These are phyloP conservation scores for Gossypium bickii DNA, from an alignment of 345 rosid genomes.

Conservation along the genomic window DNA sequence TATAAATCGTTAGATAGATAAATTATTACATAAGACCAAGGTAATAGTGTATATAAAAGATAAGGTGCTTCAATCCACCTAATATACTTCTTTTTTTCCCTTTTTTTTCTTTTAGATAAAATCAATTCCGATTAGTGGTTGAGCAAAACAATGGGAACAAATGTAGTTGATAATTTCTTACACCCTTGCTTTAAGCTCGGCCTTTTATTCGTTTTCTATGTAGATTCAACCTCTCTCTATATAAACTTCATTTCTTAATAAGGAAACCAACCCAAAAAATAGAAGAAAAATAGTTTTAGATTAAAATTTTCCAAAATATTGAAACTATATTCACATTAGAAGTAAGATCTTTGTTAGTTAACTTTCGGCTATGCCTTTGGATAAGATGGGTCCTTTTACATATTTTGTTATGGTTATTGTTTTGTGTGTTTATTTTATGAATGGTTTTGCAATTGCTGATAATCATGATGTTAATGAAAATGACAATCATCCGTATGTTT, in stretches of 20 bases:
- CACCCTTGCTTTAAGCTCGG: slow-evolving; percentile 39
- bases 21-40: too few species aligned
- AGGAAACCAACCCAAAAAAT: background rate
- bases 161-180: too few species aligned
- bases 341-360: background rate
- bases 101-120: too few species aligned
- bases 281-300: background rate
- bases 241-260: background rate
- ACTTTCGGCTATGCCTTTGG: background rate
- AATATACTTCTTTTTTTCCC: too few species aligned
- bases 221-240: background rate
- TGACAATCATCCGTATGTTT: too few species aligned
- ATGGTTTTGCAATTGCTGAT: background rate
- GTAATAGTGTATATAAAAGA: too few species aligned
- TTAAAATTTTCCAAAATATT: background rate
- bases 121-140: too few species aligned
- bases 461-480: background rate
- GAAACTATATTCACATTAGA: background rate
- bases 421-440: background rate
- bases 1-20: too few species aligned
- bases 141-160: too few species aligned
- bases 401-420: background rate
- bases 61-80: too few species aligned
- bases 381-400: background rate
- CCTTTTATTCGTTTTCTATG: background rate